Percentiles rank a stretch among this genome's conserved stretches.
Evolutionary conservation across 2,329 filamentous ascomycete genomes (phyloP).

Genomic region (Fusarium falciforme): DNA sequence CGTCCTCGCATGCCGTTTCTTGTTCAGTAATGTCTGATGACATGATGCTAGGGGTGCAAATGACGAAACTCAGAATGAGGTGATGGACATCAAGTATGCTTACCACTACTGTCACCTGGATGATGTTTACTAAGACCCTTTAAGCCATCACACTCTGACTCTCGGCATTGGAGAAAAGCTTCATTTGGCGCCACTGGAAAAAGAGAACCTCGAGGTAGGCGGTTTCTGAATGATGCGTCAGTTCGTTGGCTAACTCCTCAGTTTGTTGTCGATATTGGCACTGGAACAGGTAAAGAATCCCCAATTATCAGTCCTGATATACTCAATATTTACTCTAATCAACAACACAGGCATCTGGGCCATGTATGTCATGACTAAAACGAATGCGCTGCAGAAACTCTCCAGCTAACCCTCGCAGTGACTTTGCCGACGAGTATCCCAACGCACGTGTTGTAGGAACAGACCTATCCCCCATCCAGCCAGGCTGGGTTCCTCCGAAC

Average conservation of each 20-base stretch:
- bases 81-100: slow-evolving; percentile 31
- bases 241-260: neutral
- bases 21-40: neutral
- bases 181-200: slow-evolving; percentile 16
- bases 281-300: slow-evolving; percentile 18
- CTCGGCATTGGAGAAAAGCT: slow-evolving; percentile 19
- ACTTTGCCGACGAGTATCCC: slow-evolving; percentile 56
- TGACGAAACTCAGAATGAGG: slow-evolving; percentile 21
- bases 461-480: slow-evolving; percentile 68
- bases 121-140: slow-evolving; percentile 1
- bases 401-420: slow-evolving; percentile 50
- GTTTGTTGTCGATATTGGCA: slow-evolving; percentile 27
- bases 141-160: slow-evolving; percentile 23
- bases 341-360: slow-evolving; percentile 17
- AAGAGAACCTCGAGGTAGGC: slow-evolving; percentile 18
- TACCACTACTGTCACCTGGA: neutral
- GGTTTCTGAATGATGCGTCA: fast-evolving
- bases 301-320: neutral
- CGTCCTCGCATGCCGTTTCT: neutral
- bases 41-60: slow-evolving; percentile 19
- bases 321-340: neutral
- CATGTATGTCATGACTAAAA: slow-evolving; percentile 5
- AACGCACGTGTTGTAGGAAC: slow-evolving; percentile 57
- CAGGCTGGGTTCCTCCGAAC: slow-evolving; percentile 51
- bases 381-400: neutral